phyloP scores from a whole-genome alignment of 1,139 yeast species.

The Pichia sp. region DNA sequence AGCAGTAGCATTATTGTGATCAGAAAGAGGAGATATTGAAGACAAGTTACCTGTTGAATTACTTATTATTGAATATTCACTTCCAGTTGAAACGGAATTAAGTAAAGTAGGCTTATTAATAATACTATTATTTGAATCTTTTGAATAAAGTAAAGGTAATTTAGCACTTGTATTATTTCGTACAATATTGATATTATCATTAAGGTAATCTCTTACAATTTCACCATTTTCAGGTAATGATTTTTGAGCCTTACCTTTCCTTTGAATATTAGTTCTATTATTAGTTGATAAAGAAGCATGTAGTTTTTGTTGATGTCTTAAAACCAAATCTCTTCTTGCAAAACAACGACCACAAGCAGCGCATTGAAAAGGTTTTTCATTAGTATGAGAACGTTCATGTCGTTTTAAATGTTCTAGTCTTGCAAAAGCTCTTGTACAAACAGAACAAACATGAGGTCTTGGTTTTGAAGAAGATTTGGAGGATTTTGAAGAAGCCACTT shows the following conservation, averaged over 20 bases:
- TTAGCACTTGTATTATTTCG: constrained; percentile 31
- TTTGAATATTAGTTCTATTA: constrained; percentile 27
- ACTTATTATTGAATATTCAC: constrained; percentile 5
- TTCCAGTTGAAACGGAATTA: not conserved
- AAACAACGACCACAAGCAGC: constrained; percentile 95
- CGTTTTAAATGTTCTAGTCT: constrained; percentile 89
- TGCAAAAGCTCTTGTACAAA: constrained; percentile 94
- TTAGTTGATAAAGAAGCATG: constrained; percentile 54
- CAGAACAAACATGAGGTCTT: constrained; percentile 81
- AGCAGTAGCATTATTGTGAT: constrained; percentile 6
- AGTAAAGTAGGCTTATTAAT: not conserved
- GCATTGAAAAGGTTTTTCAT: constrained; percentile 94
- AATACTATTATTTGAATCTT: not conserved
- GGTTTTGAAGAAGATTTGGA: constrained; percentile 65
- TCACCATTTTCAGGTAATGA: constrained; percentile 30
- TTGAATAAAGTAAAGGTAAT: constrained; percentile 20
- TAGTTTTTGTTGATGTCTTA: constrained; percentile 90
- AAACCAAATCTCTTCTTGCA: constrained; percentile 82
- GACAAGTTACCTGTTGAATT: constrained; percentile 5
- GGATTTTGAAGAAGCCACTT: constrained; percentile 13
- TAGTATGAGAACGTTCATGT: constrained; percentile 92
- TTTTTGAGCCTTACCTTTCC: constrained; percentile 31
- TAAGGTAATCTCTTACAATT: constrained; percentile 29
- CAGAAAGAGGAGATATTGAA: constrained; percentile 14
- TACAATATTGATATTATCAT: constrained; percentile 34